Evolutionary conservation across 2,329 filamentous ascomycete species (phyloP).

Genomic region (Alternaria rosae): DNA sequence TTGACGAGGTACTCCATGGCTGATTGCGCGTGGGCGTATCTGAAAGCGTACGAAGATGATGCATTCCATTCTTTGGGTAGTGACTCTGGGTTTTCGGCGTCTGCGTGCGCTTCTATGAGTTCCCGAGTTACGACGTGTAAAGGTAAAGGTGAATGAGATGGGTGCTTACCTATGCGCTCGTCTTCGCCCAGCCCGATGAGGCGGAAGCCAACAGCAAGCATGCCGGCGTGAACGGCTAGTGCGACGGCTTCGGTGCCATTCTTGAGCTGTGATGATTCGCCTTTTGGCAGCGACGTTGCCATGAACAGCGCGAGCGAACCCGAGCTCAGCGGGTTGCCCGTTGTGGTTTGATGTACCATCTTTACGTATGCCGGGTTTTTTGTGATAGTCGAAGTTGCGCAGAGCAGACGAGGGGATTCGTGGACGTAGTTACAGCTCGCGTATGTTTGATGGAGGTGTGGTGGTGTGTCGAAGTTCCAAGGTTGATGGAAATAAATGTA

Average conservation of each 20-base stretch:
- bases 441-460: background rate
- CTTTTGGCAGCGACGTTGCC: conserved; percentile 53
- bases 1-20: conserved; percentile 85
- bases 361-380: background rate
- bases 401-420: background rate
- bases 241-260: conserved; percentile 83
- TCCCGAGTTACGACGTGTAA: conserved; percentile 30
- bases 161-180: conserved; percentile 68
- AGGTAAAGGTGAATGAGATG: background rate
- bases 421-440: background rate
- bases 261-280: conserved; percentile 59
- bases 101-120: conserved; percentile 63
- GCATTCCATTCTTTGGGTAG: conserved; percentile 84
- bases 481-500: background rate
- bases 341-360: conserved; percentile 41
- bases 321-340: conserved; percentile 55
- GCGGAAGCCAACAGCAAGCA: conserved; percentile 80
- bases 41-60: conserved; percentile 75
- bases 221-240: conserved; percentile 82
- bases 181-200: conserved; percentile 87
- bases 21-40: conserved; percentile 86
- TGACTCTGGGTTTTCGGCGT: conserved; percentile 63
- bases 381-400: background rate
- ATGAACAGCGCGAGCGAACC: conserved; percentile 54
- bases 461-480: background rate